Conservation (phyloP, 1,284 basidiomycete genomes). For the Ustilago xerochloae region DNA sequence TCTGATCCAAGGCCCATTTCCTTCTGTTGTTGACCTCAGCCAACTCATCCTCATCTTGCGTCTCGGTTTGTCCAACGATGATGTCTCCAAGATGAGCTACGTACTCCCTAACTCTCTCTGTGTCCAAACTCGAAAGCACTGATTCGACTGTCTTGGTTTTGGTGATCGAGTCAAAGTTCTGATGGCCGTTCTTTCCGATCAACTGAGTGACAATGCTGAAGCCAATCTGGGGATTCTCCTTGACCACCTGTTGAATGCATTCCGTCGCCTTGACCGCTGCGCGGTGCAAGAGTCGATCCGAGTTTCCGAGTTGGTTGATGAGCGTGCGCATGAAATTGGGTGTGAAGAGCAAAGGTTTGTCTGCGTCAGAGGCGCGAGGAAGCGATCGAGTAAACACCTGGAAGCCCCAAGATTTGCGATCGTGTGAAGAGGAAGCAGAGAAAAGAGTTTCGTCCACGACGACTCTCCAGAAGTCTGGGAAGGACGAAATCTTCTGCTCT, state of each 20-base stretch:
- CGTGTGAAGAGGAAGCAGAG: constrained; percentile 81
- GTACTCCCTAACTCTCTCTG: constrained; percentile 81
- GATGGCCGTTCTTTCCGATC: constrained; percentile 84
- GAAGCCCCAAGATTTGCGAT: constrained; percentile 96
- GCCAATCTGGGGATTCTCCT: constrained; percentile 81
- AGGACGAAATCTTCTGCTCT: constrained; percentile 74
- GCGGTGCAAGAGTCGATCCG: constrained; percentile 88
- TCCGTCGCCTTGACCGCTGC: constrained; percentile 73
- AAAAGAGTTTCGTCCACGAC: constrained; percentile 94
- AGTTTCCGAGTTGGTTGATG: constrained; percentile 91
- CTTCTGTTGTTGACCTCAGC: constrained; percentile 46
- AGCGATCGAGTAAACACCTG: constrained; percentile 87
- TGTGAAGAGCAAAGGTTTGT: constrained; percentile 88
- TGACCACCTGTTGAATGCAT: constrained; percentile 80
- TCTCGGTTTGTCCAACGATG: constrained; percentile 26
- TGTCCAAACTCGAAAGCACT: constrained; percentile 81
- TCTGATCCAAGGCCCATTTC: constrained; percentile 87
- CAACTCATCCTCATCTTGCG: constrained; percentile 40
- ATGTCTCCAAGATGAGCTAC: constrained; percentile 74
- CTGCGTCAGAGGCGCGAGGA: constrained; percentile 75
- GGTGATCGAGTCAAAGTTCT: constrained; percentile 90
- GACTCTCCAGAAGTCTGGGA: constrained; percentile 88
- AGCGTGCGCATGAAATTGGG: constrained; percentile 95
- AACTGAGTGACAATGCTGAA: constrained; percentile 87
- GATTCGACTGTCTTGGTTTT: constrained; percentile 92